Percentiles rank a stretch among this genome's conserved stretches.
Evolutionary conservation across 139 green algal species (phyloP).

Genomic region (Picochlorum sp.): DNA sequence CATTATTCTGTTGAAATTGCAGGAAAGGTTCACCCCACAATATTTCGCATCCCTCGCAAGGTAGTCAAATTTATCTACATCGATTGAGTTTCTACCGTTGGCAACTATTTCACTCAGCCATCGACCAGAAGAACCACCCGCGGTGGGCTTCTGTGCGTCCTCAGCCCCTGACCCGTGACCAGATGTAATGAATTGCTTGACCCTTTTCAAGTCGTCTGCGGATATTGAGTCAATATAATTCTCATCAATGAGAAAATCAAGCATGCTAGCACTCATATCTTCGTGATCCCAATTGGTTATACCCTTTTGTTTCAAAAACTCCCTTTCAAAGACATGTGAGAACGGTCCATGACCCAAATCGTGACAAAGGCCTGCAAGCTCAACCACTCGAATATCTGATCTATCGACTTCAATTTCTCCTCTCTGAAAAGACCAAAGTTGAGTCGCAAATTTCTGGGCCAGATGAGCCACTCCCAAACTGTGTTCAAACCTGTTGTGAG

Average conservation of each 20-base stretch:
- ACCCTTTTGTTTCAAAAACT: conserved; percentile 45
- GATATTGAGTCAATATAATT: conserved; percentile 16
- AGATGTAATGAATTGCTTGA: conserved; percentile 23
- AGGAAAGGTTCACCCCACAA: conserved; percentile 42
- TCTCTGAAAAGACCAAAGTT: conserved; percentile 28
- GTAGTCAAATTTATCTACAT: conserved; percentile 83
- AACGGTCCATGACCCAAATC: conserved; percentile 92
- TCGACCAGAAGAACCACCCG: conserved; percentile 10
- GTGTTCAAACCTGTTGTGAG: conserved; percentile 80
- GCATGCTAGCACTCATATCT: conserved; percentile 47
- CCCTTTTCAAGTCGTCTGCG: conserved; percentile 11
- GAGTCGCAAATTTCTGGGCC: conserved; percentile 20
- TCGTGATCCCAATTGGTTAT: conserved; percentile 55
- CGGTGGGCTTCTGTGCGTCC: background rate
- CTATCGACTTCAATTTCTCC: conserved; percentile 38
- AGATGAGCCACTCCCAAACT: conserved; percentile 64
- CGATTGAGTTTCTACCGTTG: conserved; percentile 63
- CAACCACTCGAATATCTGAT: conserved; percentile 40
- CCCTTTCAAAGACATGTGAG: conserved; percentile 75
- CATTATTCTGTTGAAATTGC: conserved; percentile 46
- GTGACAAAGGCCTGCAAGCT: conserved; percentile 69
- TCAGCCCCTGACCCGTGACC: conserved; percentile 3
- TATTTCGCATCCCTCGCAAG: conserved; percentile 43
- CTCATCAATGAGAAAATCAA: conserved; percentile 53
- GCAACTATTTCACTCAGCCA: conserved; percentile 73